Base-by-base conservation (phyloP, 495 filamentous ascomycete species). In the Arthonia radiata region DNA sequence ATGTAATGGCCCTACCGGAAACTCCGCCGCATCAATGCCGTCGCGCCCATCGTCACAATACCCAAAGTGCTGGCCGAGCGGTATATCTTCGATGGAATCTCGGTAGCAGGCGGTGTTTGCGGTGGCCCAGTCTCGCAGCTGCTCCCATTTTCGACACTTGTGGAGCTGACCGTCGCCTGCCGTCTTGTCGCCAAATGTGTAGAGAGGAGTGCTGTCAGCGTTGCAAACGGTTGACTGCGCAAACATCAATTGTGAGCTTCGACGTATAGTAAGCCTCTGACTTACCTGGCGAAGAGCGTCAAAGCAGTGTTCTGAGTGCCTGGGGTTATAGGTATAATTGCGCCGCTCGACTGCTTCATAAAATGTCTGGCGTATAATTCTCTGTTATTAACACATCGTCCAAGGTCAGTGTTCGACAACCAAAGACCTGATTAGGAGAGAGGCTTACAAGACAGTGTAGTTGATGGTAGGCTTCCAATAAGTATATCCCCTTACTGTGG, bases 401-500 rank as follows among this genome's bases (percentile, higher is more conserved):
- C n/a, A n/a, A n/a, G n/a, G n/a, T n/a, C n/a, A n/a, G n/a, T n/a
- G n/a, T n/a, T n/a, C n/a, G n/a, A n/a, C n/a, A n/a, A n/a, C n/a
- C n/a, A n/a, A n/a, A n/a, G n/a, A n/a, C n/a, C n/a, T n/a, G n/a
- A n/a, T n/a, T n/a, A n/a, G n/a, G n/a, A n/a, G n/a, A n/a, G n/a
- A n/a, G n/a, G 19, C 23, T 19, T 21, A 38, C 36, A 13, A 41
- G 24, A 28, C 38, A 41, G 29, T 41, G 38, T 8, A 41, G 17
- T 13, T 39, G 38, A 28, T 41, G 38, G 30, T 41, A 41, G 10
- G 38, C 38, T 23, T 39, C 38, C 4, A 41, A 13, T 7, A 36
- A 12, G 23, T 41, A 41, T 8, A 41, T 27, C 5, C 29, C 36
- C 24, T 39, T 38, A 4, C 13, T 15, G 6, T 16, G 9, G 26